These are phyloP conservation scores for Eucalyptus erythrocorys DNA, from an alignment of 345 rosid species.

Conservation along the genomic window DNA sequence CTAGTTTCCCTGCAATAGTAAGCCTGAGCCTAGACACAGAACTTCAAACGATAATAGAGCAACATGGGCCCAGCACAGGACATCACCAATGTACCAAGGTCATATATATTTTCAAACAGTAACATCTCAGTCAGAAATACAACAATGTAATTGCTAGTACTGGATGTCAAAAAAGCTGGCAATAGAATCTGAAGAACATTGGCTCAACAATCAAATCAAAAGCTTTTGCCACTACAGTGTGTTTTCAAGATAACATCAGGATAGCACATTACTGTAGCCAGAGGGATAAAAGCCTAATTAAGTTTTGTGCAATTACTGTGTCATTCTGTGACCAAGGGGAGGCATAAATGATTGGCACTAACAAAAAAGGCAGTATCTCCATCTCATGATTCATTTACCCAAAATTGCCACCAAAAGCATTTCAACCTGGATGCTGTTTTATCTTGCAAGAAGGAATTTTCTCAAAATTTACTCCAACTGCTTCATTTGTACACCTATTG, in stretches of 20 bases:
- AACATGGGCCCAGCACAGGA: background rate
- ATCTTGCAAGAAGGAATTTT: background rate
- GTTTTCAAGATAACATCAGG: background rate
- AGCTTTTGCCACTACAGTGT: background rate
- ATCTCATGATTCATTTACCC: background rate
- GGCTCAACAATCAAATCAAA: background rate
- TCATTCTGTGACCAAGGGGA: background rate
- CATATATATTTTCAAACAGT: background rate
- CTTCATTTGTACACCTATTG: background rate
- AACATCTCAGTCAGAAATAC: background rate
- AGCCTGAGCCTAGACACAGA: background rate
- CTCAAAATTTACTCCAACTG: background rate
- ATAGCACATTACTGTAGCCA: background rate
- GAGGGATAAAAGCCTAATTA: background rate
- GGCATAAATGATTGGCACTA: background rate
- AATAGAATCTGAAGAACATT: background rate
- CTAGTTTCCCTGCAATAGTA: background rate
- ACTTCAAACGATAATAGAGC: background rate
- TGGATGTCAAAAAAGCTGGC: background rate
- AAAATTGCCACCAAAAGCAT: background rate
- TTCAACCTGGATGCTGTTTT: background rate
- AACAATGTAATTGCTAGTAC: background rate
- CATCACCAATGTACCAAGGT: background rate
- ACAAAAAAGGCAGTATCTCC: background rate
- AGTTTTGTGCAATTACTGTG: background rate